These are phyloP conservation scores for Hemerocallis citrina DNA, from an alignment of 106 monocot species.

Conservation along the genomic window DNA sequence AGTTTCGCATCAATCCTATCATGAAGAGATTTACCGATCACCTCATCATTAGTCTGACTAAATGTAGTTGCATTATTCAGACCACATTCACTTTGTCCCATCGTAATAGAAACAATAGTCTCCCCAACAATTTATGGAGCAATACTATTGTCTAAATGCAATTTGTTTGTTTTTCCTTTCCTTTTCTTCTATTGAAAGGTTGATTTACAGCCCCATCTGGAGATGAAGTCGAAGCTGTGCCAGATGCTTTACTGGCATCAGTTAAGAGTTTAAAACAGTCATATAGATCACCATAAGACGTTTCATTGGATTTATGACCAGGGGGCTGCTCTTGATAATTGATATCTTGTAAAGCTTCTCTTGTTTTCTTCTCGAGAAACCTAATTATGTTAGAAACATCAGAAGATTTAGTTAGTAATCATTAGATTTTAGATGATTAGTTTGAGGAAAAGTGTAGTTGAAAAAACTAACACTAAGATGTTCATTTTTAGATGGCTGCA, in stretches of 20 bases:
- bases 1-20: not conserved
- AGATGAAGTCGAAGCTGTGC: not conserved
- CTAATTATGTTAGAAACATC: not conserved
- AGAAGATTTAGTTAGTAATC: conserved; percentile 5
- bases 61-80: not conserved
- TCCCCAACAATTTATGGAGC: not conserved
- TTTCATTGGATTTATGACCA: not conserved
- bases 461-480: conserved; percentile 11
- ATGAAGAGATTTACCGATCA: conserved; percentile 2
- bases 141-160: not conserved
- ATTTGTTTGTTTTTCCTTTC: conserved; percentile 13
- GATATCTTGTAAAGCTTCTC: not conserved
- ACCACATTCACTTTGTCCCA: not conserved
- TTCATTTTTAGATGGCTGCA: conserved; percentile 7
- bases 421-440: conserved; percentile 4
- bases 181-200: conserved; percentile 14
- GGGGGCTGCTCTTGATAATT: not conserved
- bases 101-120: not conserved
- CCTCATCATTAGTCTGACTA: not conserved
- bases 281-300: not conserved
- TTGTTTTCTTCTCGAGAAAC: not conserved
- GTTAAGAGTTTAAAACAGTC: not conserved
- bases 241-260: conserved; percentile 5
- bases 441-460: conserved; percentile 8
- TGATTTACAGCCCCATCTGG: not conserved